Conservation (phyloP, 208 protist species). For the Crithidia sp. region DNA sequence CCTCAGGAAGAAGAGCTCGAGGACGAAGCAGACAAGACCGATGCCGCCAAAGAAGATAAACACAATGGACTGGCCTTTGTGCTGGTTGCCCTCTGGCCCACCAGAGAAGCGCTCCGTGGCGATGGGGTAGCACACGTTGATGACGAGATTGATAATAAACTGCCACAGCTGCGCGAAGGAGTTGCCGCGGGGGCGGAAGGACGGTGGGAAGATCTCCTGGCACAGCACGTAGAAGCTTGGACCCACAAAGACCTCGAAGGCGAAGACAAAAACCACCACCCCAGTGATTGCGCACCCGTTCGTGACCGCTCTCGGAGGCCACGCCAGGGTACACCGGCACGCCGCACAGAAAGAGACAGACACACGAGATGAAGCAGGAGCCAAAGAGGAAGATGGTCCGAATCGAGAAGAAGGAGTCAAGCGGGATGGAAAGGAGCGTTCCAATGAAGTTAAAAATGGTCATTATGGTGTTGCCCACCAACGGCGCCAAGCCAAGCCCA, state of each 20-base stretch:
- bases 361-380: slow-evolving; percentile 34
- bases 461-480: slow-evolving; percentile 54
- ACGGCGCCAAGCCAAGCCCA: slow-evolving; percentile 36
- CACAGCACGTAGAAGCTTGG: slow-evolving; percentile 61
- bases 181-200: slow-evolving; percentile 54
- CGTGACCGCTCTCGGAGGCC: slow-evolving; percentile 28
- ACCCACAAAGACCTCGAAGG: slow-evolving; percentile 57
- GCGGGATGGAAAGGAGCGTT: slow-evolving; percentile 41
- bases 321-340: slow-evolving; percentile 59
- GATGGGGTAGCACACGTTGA: slow-evolving; percentile 41
- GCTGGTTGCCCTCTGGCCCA: slow-evolving; percentile 9
- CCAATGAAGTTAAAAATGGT: slow-evolving; percentile 61
- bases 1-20: slow-evolving; percentile 26
- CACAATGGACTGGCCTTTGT: slow-evolving; percentile 28
- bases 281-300: slow-evolving; percentile 46
- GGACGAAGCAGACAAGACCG: slow-evolving; percentile 14
- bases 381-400: slow-evolving; percentile 39
- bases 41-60: slow-evolving; percentile 27
- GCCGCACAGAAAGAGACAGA: slow-evolving; percentile 54
- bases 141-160: slow-evolving; percentile 68
- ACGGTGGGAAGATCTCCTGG: slow-evolving; percentile 58
- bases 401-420: slow-evolving; percentile 33
- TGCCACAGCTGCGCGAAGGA: slow-evolving; percentile 46
- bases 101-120: slow-evolving; percentile 15
- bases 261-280: slow-evolving; percentile 52